Evolutionary conservation across 306 rosid species (phyloP), one percentile per base, ranked within the genome.

Genomic region (Ormosia semicastrata): DNA sequence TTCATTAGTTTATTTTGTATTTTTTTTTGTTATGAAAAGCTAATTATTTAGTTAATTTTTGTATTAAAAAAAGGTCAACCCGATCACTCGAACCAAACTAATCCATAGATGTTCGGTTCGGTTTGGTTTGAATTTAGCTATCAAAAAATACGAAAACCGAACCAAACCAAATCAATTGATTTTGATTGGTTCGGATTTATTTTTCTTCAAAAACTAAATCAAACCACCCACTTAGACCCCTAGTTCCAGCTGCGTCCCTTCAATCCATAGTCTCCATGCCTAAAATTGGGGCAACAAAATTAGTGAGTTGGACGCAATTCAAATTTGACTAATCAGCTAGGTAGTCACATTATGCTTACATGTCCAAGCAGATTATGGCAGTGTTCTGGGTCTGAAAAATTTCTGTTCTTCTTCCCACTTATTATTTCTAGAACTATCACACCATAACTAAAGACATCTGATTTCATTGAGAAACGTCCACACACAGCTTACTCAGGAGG

Each of bases 391-490:
- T 60, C 58, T 43, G 6, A 34, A 58, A 75, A 75, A 34, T 49
- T 59, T 41, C 46, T 41, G 2, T 29, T 41, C n/a, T 43, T 75
- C 44, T 59, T 40, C 2, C 59, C 80, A 75, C 80, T 75, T 10
- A 75, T 5, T 43, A 75, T 14, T 39, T 75, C 80, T 43, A 75
- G 15, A 24, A 58, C 36, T 24, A 75, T 52, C n/a, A 75, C 57
- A 6, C 80, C 80, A 58, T 9, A 75, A 24, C 70, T 75, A 15
- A 75, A 75, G 30, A 60, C 70, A 75, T 75, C 71, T 5, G 70
- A 59, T 60, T 75, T 75, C 58, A 60, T n/a, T 3, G 59, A 75
- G 44, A 58, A 54, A 40, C 7, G 70, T 2, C 80, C 80, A 30
- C 12, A 59, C 29, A 75, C 13, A n/a, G 59, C 70, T 43, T 75